Base-by-base conservation (phyloP, 768 basidiomycete genomes). In the Leccinum longicurvipes region DNA sequence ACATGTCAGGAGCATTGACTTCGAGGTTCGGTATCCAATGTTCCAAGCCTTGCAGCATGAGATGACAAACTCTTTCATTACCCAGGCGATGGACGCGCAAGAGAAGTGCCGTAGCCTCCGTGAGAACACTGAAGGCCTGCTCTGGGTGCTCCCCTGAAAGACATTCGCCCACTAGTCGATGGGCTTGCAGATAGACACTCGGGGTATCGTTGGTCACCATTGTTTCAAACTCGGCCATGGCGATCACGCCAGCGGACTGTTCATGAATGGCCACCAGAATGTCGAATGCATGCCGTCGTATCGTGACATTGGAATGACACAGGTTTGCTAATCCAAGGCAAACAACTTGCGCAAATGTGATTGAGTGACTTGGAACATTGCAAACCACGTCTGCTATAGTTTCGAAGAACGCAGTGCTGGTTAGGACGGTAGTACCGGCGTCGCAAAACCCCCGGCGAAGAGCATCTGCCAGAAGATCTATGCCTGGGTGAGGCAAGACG, bases 321-420 rank as follows among this genome's bases (percentile, higher is more conserved):
- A 98, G 79, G 71, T 97, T 97, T 19, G 89, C 86, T 19, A 97
- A 73, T 3, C 87, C 89, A 14, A 96, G 77, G 63, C 86, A 92
- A 23, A 82, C 79, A 14, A 83, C 74, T 65, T 96, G 92, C 24
- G 84, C 77, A 64, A 93, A 89, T 4, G 80, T 80, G 68, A 88
- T 91, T 47, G 78, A 76, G 64, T 84, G 87, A 25, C 67, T 69
- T 23, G 80, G 76, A 12, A 64, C 64, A 21, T 76, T 79, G 66
- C 82, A 80, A 23, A 93, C 75, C 19, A 89, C 79, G 32, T 91
- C 87, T 3, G 83, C 80, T 4, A 95, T 74, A 28, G 87, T 84
- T 64, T 91, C 87, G 63, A 95, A 95, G 72, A 94, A 88, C 12
- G 79, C 80, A 10, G 76, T 75, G 53, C 80, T 81, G 61, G 81